Base-by-base conservation (phyloP, 768 basidiomycete species). In the Tricholoma flavovirens region DNA sequence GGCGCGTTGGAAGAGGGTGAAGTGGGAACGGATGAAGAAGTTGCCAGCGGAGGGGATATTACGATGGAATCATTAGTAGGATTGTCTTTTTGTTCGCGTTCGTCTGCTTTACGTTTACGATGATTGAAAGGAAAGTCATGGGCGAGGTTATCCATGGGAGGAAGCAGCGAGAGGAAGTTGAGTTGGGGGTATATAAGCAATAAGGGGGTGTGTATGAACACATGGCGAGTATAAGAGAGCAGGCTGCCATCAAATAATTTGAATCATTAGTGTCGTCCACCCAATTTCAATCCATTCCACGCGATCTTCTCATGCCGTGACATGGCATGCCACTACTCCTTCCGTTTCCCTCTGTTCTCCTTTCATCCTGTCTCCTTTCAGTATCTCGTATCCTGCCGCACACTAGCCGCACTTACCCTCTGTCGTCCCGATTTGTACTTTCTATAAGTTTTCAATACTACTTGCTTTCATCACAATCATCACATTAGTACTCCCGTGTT, bases 31-130 rank as follows among this genome's bases (percentile, higher is more conserved):
- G 56, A 51, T 56, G 46, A 53, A 36, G 46, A 53, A 36, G 62
- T 60, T 36, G 30, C 30, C 2, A 26, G 42, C 62, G 61, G 53
- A 70, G 60, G 72, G 65, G 60, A 73, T 75, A 52, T 67, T 67
- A 57, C 22, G 22, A 24, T 12, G 43, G 76, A 67, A 49, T 70
- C 66, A 7, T 63, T 15, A 5, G 66, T 24, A 12, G 61, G 35
- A 14, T 64, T 32, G 45, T 76, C 71, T 29, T 68, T 67, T 29
- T 58, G 53, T 65, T 80, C 78, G 64, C 87, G 83, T 26, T 66
- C 53, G 67, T 80, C 80, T 0, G 83, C 79, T 71, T 90, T 89
- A 62, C 87, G 83, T 71, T 89, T 89, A 66, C 83, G 78, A 66
- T 77, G 75, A 46, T 24, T 32, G 30, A 32, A 32, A 32, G 30